A percentile compares a stretch with the other conserved stretches of the same genome.
phyloP scores from a whole-genome alignment of 208 protist genomes.

The Crithidia expoeki region DNA sequence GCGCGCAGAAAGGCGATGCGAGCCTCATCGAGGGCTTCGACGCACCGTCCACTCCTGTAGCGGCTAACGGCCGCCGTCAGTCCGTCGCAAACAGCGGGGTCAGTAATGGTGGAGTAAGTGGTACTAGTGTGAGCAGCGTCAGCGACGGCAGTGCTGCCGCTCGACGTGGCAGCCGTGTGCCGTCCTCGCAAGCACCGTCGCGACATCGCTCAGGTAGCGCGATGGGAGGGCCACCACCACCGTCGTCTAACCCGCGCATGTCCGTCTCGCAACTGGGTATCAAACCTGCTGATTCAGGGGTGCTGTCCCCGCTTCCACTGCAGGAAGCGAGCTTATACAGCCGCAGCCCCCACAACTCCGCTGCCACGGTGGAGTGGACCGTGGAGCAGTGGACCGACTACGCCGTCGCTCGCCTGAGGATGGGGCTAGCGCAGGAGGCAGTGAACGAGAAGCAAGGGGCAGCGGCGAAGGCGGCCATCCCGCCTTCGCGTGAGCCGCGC shows the following conservation, averaged over 20 bases:
- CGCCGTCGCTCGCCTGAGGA: conserved; percentile 28
- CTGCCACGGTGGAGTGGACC: conserved; percentile 10
- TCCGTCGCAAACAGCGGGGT: neutral
- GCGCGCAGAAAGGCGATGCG: conserved; percentile 56
- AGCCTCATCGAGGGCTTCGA: conserved; percentile 61
- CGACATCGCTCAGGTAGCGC: conserved; percentile 5
- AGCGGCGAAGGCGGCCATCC: neutral
- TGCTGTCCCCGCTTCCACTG: neutral
- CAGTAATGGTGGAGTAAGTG: neutral
- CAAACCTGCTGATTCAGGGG: conserved; percentile 7
- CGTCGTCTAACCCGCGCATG: neutral
- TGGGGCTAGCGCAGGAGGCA: conserved; percentile 16
- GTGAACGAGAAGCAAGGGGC: neutral
- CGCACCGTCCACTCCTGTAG: conserved; percentile 3
- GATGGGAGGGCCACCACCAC: neutral
- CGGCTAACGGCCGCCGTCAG: neutral
- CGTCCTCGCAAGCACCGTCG: conserved; percentile 10
- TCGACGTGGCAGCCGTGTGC: conserved; percentile 27
- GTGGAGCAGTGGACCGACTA: conserved; percentile 33
- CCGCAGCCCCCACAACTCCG: conserved; percentile 3
- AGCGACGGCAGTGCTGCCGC: neutral
- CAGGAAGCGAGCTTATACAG: neutral
- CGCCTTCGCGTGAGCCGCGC: conserved; percentile 41
- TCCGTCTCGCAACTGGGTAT: conserved; percentile 13
- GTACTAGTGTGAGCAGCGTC: neutral